Evolutionary conservation across 2,329 filamentous ascomycete species (phyloP), one percentile per base, ranked within the genome.

Genomic region (Microsporum ferrugineum): DNA sequence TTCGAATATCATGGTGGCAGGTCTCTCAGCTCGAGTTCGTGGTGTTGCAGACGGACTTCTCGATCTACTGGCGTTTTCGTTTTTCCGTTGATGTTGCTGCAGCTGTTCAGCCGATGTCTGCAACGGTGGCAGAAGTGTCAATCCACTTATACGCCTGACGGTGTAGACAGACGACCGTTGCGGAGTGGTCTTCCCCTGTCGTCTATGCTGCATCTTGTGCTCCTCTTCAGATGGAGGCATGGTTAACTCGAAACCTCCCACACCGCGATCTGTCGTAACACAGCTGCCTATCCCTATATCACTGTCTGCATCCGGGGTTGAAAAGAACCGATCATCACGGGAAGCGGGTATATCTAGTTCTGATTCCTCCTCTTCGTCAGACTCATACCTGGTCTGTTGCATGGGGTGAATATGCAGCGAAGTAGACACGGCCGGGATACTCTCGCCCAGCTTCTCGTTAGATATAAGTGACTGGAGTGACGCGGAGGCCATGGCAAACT

Each of bases 281-380:
- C n/a, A 23, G 38, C 33, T 38, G 38, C 34, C 34, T 57, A 57
- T 57, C 55, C 8, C 34, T 23, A 38, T 57, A 41, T 23, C 31
- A 27, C 29, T 17, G 23, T 56, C 51, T 38, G 51, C 29, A 56
- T 56, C 29, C 29, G 31, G 31, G n/a, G 51, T 33, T 56, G 65
- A 65, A 29, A 65, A 63, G 14, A 62, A 38, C 51, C 43, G 57
- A 43, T 64, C 63, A 17, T 65, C 56, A 3, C 55, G 45, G n/a
- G 27, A 53, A 29, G 61, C 39, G 23, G 43, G 31, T 41, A 57
- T 57, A 39, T 66, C 65, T 1, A 60, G 29, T 55, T 65, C 65
- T 33, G 64, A 66, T 33, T 64, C 53, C 36, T 66, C 63, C 38
- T 66, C 65, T 34, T 66, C 65, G 14, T 65, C 64, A 1, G 65